Base-by-base conservation (phyloP, 148 eudicot genomes). In the Rhododendron kiyosumense region DNA sequence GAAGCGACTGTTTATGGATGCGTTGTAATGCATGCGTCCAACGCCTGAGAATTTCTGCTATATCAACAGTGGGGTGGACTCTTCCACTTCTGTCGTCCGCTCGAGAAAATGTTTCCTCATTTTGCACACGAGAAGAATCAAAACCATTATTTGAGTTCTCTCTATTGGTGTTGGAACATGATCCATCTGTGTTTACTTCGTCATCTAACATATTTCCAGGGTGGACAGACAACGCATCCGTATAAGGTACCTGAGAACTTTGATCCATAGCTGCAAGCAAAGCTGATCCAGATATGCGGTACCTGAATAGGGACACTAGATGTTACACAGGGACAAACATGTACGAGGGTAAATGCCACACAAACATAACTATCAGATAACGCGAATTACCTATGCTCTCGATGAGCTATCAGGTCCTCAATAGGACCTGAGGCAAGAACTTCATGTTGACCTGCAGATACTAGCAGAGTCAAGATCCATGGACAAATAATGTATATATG, bases 21-120 rank as follows among this genome's bases (percentile, higher is more conserved):
- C 99, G 90, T 83, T 95, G 99, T 57, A 97, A 89, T 63, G 98
- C 98, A 95, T 97, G 99, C 5, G 99, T 97, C 99, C 99, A 97
- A 74, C 99, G 96, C 87, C 99, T 89, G 86, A 97, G 93, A 63
- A 95, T 91, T 89, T 97, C 99, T 38, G 99, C 98, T 85, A 97
- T 91, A 93, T 97, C 99, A 85, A 97, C 99, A 82, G 96, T 92
- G n/a, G 95, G 92, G 67, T 97, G 93, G 81, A 92, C 91, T 93
- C 95, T 93, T 83, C 91, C 95, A 82, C 85, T 89, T 91, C 93
- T 92, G 65, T 96, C 98, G 89, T 96, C 98, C 30, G 85, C 85
- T 83, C 93, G 91, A 86, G 92, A 86, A 83, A 86, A 14, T 71
- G 79, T 89, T 48, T 94, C 98, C 43, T 95, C 94, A 46, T 81